Evolutionary conservation across 306 rosid species (phyloP).

Genomic region (Ceratonia siliqua): DNA sequence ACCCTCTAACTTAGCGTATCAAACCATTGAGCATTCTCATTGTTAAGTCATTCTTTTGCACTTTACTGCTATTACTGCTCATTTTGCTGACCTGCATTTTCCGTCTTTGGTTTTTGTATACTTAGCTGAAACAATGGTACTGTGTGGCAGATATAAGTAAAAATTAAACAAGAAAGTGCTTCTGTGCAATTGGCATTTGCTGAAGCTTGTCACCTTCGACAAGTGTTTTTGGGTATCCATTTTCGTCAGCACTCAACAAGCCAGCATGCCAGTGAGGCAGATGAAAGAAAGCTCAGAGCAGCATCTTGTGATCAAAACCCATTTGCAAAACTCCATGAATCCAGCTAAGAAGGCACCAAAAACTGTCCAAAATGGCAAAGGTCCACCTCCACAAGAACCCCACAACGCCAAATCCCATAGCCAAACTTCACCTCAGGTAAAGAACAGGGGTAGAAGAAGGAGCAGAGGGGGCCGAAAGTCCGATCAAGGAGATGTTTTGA

Average conservation of each 20-base stretch:
- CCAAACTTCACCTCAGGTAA: conserved; percentile 64
- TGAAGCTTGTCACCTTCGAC: conserved; percentile 40
- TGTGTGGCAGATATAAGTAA: conserved; percentile 43
- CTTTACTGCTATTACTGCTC: conserved; percentile 32
- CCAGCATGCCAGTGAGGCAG: conserved; percentile 86
- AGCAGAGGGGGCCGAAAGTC: conserved; percentile 81
- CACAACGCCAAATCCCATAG: conserved; percentile 47
- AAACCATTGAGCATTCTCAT: conserved; percentile 45
- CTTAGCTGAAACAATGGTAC: conserved; percentile 42
- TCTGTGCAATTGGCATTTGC: conserved; percentile 37
- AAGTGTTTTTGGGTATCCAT: conserved; percentile 21
- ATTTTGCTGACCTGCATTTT: conserved; percentile 53
- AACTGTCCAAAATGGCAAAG: conserved; percentile 80
- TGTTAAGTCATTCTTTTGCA: conserved; percentile 36
- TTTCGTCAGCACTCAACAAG: conserved; percentile 24
- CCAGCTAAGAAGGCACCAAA: conserved; percentile 61
- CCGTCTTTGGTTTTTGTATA: conserved; percentile 36
- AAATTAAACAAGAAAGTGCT: conserved; percentile 38
- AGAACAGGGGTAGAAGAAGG: conserved; percentile 83
- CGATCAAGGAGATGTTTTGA: conserved; percentile 76
- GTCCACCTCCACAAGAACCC: conserved; percentile 60
- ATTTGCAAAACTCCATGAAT: conserved; percentile 70
- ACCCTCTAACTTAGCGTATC: conserved; percentile 42
- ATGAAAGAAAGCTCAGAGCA: conserved; percentile 97
- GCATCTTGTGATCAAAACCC: conserved; percentile 87